Conservation (phyloP, 768 basidiomycete species). For the Pisolithus sp. region DNA sequence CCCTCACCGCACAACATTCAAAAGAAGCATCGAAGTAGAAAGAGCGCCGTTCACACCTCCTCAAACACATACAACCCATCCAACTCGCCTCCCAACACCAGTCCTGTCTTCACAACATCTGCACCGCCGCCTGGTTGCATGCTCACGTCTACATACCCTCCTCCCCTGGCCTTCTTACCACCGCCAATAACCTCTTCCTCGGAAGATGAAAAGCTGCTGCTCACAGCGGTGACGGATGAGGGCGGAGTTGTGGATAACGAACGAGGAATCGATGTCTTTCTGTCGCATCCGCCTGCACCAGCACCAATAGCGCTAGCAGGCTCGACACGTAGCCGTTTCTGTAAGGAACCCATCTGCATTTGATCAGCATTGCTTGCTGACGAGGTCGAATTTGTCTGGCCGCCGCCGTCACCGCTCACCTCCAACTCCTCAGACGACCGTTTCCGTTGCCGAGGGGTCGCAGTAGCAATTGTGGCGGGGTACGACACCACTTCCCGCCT, state of each 20-base stretch:
- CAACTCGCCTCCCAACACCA: slow-evolving; percentile 26
- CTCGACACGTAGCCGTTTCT: slow-evolving; percentile 26
- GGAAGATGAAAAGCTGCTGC: not conserved
- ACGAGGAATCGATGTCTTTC: not conserved
- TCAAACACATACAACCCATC: slow-evolving; percentile 29
- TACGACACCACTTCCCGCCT: not conserved
- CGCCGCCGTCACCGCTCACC: not conserved
- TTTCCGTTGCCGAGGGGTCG: slow-evolving; percentile 32
- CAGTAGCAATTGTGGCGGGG: not conserved
- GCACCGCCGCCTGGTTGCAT: slow-evolving; percentile 2
- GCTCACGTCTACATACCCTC: slow-evolving; percentile 11
- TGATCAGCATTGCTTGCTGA: slow-evolving; percentile 12
- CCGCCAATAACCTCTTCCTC: not conserved
- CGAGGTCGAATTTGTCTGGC: slow-evolving; percentile 4
- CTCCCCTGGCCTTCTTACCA: not conserved
- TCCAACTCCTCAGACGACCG: slow-evolving; percentile 48
- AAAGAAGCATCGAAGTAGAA: too few relatives aligned
- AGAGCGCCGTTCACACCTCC: not conserved
- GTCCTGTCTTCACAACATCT: slow-evolving; percentile 15
- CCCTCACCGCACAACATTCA: too few relatives aligned
- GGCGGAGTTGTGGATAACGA: slow-evolving; percentile 15
- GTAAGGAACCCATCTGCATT: slow-evolving; percentile 2
- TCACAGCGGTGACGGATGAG: slow-evolving; percentile 16
- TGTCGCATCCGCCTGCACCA: not conserved
- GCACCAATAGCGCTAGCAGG: not conserved